Evolutionary conservation across 768 basidiomycete genomes (phyloP).

Genomic region (Coprinopsis cinerea): DNA sequence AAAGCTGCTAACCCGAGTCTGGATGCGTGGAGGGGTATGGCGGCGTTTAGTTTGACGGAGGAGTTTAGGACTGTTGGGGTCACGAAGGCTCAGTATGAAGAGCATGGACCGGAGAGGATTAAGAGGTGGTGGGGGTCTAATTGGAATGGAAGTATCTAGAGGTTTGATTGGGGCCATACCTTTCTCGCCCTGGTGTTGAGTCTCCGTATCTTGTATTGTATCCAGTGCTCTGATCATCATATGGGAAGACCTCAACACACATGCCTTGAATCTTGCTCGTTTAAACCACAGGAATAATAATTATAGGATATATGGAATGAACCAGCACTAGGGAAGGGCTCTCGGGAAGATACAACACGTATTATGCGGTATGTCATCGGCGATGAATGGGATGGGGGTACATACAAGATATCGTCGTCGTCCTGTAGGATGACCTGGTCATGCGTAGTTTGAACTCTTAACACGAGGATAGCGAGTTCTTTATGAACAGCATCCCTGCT

Average conservation of each 20-base stretch:
- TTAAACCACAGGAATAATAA: background rate
- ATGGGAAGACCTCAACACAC: too few relatives aligned
- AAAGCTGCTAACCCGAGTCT: conserved; percentile 58
- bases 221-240: too few relatives aligned
- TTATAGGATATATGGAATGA: conserved; percentile 2
- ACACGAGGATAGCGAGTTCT: background rate
- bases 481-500: conserved; percentile 52
- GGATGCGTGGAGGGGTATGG: conserved; percentile 93
- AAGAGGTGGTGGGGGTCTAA: conserved; percentile 93
- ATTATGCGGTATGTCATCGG: conserved; percentile 8
- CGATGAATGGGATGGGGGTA: too few relatives aligned
- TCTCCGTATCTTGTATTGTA: too few relatives aligned
- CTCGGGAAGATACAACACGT: conserved; percentile 1
- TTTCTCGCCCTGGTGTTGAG: too few relatives aligned
- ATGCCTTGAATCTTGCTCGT: background rate
- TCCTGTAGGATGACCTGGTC: background rate
- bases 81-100: conserved; percentile 80
- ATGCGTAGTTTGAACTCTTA: background rate
- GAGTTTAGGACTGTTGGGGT: conserved; percentile 39
- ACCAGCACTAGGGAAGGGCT: conserved; percentile 1
- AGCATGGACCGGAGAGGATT: conserved; percentile 82
- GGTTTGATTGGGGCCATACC: too few relatives aligned
- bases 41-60: conserved; percentile 4
- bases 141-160: conserved; percentile 48
- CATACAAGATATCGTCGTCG: conserved; percentile 9